Percentiles rank a stretch among this genome's conserved stretches.
phyloP scores from a whole-genome alignment of 2,329 filamentous ascomycete species.

The Aspergillus sp. region DNA sequence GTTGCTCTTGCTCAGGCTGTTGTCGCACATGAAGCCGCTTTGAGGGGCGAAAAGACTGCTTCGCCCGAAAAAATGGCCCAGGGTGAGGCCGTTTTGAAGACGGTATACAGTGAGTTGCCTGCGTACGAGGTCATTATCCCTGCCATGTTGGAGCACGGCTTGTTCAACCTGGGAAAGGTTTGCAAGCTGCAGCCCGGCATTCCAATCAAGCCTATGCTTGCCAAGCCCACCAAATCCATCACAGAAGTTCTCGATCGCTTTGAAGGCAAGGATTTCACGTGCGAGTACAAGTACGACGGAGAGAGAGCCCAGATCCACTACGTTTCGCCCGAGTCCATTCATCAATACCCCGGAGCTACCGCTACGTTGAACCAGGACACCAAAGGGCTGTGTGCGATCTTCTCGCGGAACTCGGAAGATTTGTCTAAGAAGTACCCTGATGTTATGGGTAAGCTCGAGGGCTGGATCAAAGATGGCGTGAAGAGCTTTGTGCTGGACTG shows the following conservation, averaged over 20 bases:
- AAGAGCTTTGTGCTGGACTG: conserved; percentile 98
- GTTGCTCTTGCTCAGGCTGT: conserved; percentile 87
- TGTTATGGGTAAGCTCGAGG: conserved; percentile 80
- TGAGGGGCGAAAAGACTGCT: conserved; percentile 65
- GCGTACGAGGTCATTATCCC: conserved; percentile 95
- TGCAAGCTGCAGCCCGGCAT: conserved; percentile 93
- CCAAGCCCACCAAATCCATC: conserved; percentile 96
- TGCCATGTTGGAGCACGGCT: conserved; percentile 80
- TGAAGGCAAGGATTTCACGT: conserved; percentile 92
- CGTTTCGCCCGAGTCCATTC: conserved; percentile 74
- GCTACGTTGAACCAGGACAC: conserved; percentile 63
- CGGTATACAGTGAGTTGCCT: conserved; percentile 89
- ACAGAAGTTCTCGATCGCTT: conserved; percentile 97
- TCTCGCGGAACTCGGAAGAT: conserved; percentile 96
- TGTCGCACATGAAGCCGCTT: conserved; percentile 75
- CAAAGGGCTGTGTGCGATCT: conserved; percentile 82
- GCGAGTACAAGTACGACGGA: conserved; percentile 98
- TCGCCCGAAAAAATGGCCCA: conserved; percentile 75
- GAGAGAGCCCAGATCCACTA: conserved; percentile 99
- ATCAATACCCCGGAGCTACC: conserved; percentile 65
- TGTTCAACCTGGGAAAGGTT: conserved; percentile 75
- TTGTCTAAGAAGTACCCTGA: conserved; percentile 97
- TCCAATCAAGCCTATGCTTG: conserved; percentile 96
- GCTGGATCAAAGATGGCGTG: conserved; percentile 86
- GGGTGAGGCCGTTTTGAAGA: conserved; percentile 83